phyloP scores from a whole-genome alignment of 1,284 basidiomycete species.

The Puccinia coronata region DNA sequence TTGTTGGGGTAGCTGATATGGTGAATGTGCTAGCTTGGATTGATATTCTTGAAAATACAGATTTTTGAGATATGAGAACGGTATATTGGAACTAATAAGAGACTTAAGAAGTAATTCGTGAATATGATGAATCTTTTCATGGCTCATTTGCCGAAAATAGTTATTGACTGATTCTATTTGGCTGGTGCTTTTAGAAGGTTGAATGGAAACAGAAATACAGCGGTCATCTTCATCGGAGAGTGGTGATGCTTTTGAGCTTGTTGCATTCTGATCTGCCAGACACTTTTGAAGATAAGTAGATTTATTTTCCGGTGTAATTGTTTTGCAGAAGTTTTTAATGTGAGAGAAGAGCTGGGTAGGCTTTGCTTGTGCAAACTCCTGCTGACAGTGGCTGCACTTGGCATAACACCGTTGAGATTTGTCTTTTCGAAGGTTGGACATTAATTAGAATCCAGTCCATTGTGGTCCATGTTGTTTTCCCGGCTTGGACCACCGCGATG shows the following conservation, averaged over 20 bases:
- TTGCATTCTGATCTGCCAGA: neutral
- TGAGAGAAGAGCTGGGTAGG: neutral
- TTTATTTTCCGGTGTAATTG: neutral
- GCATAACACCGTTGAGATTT: neutral
- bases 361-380: neutral
- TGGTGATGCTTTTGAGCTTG: neutral
- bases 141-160: neutral
- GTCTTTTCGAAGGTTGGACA: too few species aligned
- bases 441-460: too few species aligned
- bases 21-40: neutral
- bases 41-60: conserved; percentile 32
- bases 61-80: neutral
- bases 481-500: too few species aligned
- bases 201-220: neutral
- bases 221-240: neutral
- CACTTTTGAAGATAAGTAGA: neutral
- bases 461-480: too few species aligned
- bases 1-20: neutral
- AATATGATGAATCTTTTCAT: neutral
- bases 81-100: conserved; percentile 13
- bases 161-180: neutral
- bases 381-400: neutral
- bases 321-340: neutral
- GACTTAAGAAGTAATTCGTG: conserved; percentile 15
- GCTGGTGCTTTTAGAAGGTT: neutral